Evolutionary conservation across 352 stramenopile species (phyloP), one percentile per base, ranked within the genome.

Genomic region (Phytopythium delawarense): DNA sequence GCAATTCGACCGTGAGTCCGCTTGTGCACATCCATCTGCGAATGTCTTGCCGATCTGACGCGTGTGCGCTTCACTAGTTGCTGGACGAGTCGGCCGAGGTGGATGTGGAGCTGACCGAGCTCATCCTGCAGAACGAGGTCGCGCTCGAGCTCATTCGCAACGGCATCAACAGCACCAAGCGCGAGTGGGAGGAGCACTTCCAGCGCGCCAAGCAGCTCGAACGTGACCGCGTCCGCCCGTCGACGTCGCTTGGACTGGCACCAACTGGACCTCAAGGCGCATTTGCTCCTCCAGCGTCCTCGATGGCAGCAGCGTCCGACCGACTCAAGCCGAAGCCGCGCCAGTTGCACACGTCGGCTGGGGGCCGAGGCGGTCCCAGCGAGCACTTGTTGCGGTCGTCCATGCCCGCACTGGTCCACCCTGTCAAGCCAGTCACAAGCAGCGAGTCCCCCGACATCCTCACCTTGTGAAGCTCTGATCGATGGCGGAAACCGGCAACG

Each of bases 61-160:
- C 8, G 20, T 25, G 15, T 32, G 37, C 4, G 32, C 23, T 53
- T 28, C 11, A 35, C 21, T 46, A 87, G 73, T 63, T 94, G 18
- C 72, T 94, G 23, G 79, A 92, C 21, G 85, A 94, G 30, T 91
- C 83, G 6, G 80, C 85, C 21, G 55, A 70, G 32, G 77, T 94
- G 46, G 83, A 92, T 49, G 69, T 92, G 28, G 83, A 94, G 66
- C 67, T 94, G 25, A 94, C 85, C 0, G 83, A 91, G 65, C 68
- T 94, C 34, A 94, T 92, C 39, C 62, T 94, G 54, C 81, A 94
- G 59, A 94, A 94, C 68, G 85, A 94, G 70, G 78, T 92, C 15
- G 87, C 83, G 21, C 79, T 94, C 28, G 74, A 94, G 61, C 64
- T 94, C 51, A 94, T 92, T 65, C 78, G 78, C 58, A 90, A 94